Percentiles rank a stretch among this genome's conserved stretches.
Evolutionary conservation across 352 stramenopile genomes (phyloP).

Genomic region (Phytopythium delawarense): DNA sequence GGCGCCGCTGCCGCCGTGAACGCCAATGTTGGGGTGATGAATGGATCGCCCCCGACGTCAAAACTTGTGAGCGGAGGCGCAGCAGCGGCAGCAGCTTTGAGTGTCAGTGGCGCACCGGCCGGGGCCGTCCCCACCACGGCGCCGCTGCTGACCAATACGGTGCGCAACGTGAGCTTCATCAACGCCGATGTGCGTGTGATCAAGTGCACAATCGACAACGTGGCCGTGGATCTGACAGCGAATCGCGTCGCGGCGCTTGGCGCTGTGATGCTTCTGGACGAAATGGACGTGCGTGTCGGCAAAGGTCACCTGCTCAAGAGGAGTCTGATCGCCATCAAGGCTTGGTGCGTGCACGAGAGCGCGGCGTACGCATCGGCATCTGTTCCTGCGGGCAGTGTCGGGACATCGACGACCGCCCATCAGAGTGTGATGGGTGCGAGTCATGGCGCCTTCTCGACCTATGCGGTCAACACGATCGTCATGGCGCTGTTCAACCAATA

Average conservation of each 20-base stretch:
- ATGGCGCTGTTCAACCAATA: constrained; percentile 88
- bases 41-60: constrained; percentile 17
- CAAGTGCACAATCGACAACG: constrained; percentile 90
- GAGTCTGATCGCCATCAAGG: constrained; percentile 87
- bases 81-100: constrained; percentile 2
- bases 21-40: constrained; percentile 6
- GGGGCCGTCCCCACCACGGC: background rate
- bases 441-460: constrained; percentile 74
- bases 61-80: background rate
- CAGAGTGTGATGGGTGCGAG: constrained; percentile 78
- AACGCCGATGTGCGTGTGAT: constrained; percentile 87
- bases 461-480: constrained; percentile 88
- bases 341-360: constrained; percentile 88
- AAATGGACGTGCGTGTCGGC: constrained; percentile 73
- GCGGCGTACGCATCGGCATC: constrained; percentile 34
- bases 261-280: constrained; percentile 79
- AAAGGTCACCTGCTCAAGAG: constrained; percentile 85
- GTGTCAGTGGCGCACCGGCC: background rate
- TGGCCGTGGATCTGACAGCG: constrained; percentile 84
- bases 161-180: constrained; percentile 89
- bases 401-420: constrained; percentile 3
- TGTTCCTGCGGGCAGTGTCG: constrained; percentile 6
- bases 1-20: constrained; percentile 6
- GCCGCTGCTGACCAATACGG: constrained; percentile 44
- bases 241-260: constrained; percentile 82